These are phyloP conservation scores for Quercus cerris DNA, from an alignment of 306 rosid genomes.

Conservation along the genomic window DNA sequence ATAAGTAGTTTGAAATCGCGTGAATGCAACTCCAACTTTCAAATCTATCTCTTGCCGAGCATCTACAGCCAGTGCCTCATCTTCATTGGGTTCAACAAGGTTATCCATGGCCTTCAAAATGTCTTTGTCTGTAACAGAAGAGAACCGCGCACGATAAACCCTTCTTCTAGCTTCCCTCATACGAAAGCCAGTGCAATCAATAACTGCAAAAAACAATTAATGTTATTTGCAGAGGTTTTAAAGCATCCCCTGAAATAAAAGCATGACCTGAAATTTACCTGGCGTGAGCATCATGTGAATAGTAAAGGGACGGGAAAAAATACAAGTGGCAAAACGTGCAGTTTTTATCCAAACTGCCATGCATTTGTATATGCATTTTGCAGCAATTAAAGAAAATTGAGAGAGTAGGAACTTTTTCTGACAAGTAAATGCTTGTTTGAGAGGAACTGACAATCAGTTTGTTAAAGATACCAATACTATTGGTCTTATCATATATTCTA, in stretches of 20 bases:
- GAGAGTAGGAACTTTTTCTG: no score
- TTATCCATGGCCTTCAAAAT: slow-evolving; percentile 81
- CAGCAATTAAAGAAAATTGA: no score
- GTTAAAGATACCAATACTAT: no score
- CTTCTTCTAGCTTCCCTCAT: slow-evolving; percentile 45
- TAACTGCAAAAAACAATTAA: slow-evolving; percentile 56
- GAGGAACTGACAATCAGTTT: no score
- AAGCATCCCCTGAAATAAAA: neutral
- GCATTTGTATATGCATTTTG: no score
- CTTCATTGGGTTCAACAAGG: slow-evolving; percentile 77
- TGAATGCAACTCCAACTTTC: slow-evolving; percentile 97
- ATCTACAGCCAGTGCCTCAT: slow-evolving; percentile 92
- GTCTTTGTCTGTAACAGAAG: slow-evolving; percentile 90
- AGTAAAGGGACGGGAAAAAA: no score
- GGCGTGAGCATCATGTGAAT: no score
- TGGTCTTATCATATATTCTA: no score
- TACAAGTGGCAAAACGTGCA: no score
- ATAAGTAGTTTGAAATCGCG: slow-evolving; percentile 83
- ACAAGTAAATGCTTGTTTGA: no score
- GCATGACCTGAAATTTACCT: no score
- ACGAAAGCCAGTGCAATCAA: slow-evolving; percentile 69
- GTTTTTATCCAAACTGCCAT: no score
- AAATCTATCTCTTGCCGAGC: slow-evolving; percentile 99
- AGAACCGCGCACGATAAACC: slow-evolving; percentile 85
- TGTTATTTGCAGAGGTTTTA: neutral